Evolutionary conservation across 2,329 filamentous ascomycete species (phyloP), one percentile per base, ranked within the genome.

Genomic region (Thermomyces lanuginosus): DNA sequence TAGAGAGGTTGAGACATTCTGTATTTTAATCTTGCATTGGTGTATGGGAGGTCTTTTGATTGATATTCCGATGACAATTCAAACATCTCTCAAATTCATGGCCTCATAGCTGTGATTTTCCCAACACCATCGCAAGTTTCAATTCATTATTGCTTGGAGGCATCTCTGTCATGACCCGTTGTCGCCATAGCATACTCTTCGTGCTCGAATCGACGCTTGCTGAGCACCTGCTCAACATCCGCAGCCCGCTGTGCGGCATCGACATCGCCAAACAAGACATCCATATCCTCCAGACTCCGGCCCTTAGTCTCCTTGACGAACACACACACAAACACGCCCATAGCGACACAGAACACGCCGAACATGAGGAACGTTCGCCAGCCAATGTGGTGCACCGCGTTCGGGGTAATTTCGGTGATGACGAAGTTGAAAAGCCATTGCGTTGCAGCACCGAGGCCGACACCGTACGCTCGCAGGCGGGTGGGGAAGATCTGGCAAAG

Each of bases 371-470:
- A 58, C 1, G 50, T 53, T 8, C 45, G 37, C 36, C 44, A 54
- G 6, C 52, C 50, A 36, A 55, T 53, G 25, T 49, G 42, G n/a
- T 45, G 43, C 13, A 59, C 46, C 22, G 54, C 53, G 17, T 49
- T 43, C 4, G 56, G 56, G 0, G 53, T 58, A 14, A 54, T 46
- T 11, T 54, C 43, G 1, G 54, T 55, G 34, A 58, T 50, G n/a
- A 53, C 45, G 27, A 57, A 56, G 23, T 55, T 55, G 36, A 55
- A 55, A 3, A 52, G 36, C 51, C 51, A 55, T 27, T 55, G 47
- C 0, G 49, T 48, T 6, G 45, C 42, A 5, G 52, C 45, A 7
- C 48, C 47, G 22, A 53, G 40, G 0, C 48, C 53, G 2, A 53
- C 47, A 11, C 53, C 52, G 16, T 55, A 41, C 13, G 45, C 50